phyloP scores from a whole-genome alignment of 768 basidiomycete genomes.

The Glaciozyma antarctica region DNA sequence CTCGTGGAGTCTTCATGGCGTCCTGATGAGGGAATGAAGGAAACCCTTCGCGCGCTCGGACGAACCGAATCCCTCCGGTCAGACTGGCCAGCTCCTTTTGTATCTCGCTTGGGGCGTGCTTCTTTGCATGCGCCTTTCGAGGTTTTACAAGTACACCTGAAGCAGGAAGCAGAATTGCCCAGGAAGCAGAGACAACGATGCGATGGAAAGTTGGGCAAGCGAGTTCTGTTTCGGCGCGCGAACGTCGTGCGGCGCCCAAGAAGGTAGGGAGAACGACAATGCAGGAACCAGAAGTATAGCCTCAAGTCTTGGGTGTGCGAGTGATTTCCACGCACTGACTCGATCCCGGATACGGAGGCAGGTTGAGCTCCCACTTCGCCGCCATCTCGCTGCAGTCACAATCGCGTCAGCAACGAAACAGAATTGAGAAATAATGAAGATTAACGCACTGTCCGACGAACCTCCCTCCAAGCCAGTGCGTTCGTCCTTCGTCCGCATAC shows the following conservation, averaged over 20 bases:
- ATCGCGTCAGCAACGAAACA: not conserved
- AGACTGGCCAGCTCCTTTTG: not conserved
- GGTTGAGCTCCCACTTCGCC: constrained; percentile 63
- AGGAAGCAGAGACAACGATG: too few species aligned
- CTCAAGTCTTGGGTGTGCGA: not conserved
- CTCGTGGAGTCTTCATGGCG: not conserved
- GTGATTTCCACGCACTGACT: constrained; percentile 79
- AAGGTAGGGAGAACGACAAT: not conserved
- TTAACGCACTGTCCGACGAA: constrained; percentile 75
- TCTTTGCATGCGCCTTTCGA: too few species aligned
- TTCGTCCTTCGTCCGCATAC: constrained; percentile 52
- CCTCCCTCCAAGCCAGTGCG: constrained; percentile 87
- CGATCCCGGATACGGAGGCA: constrained; percentile 63
- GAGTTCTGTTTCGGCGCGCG: too few species aligned
- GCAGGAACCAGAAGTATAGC: not conserved
- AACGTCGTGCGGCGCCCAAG: not conserved
- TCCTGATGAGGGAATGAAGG: not conserved
- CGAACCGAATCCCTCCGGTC: not conserved
- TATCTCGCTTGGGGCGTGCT: too few species aligned
- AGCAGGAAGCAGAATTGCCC: too few species aligned
- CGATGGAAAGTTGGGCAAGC: too few species aligned
- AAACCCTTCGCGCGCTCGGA: not conserved
- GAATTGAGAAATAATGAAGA: not conserved
- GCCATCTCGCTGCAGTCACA: constrained; percentile 52
- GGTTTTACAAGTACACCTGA: too few species aligned